A percentile compares a stretch with the other conserved stretches of the same genome.
These are phyloP conservation scores for Ceratocystiopsis brevicomis DNA, from an alignment of 2,329 filamentous ascomycete genomes.

Conservation along the genomic window DNA sequence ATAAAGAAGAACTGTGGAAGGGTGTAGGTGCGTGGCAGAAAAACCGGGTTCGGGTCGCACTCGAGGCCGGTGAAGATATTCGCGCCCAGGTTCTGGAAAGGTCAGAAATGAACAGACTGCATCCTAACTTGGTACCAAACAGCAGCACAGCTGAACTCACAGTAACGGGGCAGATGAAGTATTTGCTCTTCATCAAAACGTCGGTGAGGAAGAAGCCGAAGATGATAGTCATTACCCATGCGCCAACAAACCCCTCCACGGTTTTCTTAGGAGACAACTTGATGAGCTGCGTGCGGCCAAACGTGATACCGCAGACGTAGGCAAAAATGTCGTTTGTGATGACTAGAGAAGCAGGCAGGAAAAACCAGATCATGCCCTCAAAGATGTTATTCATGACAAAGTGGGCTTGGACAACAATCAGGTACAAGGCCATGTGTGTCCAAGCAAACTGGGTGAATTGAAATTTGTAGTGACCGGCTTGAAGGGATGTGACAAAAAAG, in stretches of 20 bases:
- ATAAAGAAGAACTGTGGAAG: slow-evolving; percentile 55
- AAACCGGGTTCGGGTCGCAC: slow-evolving; percentile 82
- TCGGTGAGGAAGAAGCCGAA: slow-evolving; percentile 71
- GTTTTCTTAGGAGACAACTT: slow-evolving; percentile 98
- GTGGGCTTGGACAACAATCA: slow-evolving; percentile 94
- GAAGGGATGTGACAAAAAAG: slow-evolving; percentile 87
- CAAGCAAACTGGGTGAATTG: slow-evolving; percentile 98
- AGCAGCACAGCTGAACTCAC: slow-evolving; percentile 22
- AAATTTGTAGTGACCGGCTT: slow-evolving; percentile 92
- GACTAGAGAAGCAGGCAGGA: slow-evolving; percentile 81
- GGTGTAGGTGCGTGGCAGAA: slow-evolving; percentile 57
- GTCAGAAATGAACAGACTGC: background rate
- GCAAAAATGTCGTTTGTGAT: slow-evolving; percentile 98
- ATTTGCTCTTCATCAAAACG: slow-evolving; percentile 74
- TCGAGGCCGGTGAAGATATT: slow-evolving; percentile 82
- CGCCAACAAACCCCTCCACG: slow-evolving; percentile 89
- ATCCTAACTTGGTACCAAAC: too few species aligned
- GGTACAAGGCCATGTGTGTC: slow-evolving; percentile 97
- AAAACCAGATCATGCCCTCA: slow-evolving; percentile 99
- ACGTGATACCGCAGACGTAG: slow-evolving; percentile 92
- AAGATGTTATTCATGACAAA: slow-evolving; percentile 99
- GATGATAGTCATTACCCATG: slow-evolving; percentile 86
- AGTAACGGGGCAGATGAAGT: slow-evolving; percentile 96
- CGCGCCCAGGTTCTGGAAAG: slow-evolving; percentile 57
- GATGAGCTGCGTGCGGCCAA: slow-evolving; percentile 90